Evolutionary conservation across 169 alveolate genomes (phyloP).

Genomic region (Plasmodium ovale): DNA sequence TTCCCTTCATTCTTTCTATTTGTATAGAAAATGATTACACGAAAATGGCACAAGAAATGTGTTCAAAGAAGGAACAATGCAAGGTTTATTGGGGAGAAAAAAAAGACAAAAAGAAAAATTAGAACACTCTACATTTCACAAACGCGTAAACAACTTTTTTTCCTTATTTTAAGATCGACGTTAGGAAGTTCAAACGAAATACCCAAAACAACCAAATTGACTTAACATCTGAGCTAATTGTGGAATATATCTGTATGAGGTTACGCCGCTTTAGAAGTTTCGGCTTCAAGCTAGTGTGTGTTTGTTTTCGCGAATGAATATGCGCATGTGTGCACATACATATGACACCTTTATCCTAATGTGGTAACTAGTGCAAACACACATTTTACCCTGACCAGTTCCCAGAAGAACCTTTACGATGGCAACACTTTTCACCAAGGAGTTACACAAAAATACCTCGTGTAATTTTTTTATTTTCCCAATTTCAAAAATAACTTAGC

Average conservation of each 20-base stretch:
- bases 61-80: constrained; percentile 72
- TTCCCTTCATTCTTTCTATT: no score
- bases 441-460: constrained; percentile 72
- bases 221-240: constrained; percentile 14
- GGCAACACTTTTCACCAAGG: constrained; percentile 75
- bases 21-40: constrained; percentile 61
- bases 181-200: constrained; percentile 58
- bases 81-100: constrained; percentile 5
- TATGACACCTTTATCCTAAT: no score
- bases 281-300: background rate
- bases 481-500: background rate
- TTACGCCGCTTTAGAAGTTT: background rate
- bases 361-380: no score
- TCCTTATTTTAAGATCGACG: constrained; percentile 43
- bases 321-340: background rate
- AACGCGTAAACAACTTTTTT: background rate
- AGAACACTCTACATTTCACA: no score
- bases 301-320: background rate
- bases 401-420: constrained; percentile 56
- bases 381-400: no score
- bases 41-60: constrained; percentile 51
- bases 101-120: no score
- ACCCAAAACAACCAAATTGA: constrained; percentile 53
- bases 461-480: constrained; percentile 32
- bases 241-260: constrained; percentile 76